These are phyloP conservation scores for Taxawa tesnikishii DNA, from an alignment of 2,329 filamentous ascomycete species.

Conservation along the genomic window DNA sequence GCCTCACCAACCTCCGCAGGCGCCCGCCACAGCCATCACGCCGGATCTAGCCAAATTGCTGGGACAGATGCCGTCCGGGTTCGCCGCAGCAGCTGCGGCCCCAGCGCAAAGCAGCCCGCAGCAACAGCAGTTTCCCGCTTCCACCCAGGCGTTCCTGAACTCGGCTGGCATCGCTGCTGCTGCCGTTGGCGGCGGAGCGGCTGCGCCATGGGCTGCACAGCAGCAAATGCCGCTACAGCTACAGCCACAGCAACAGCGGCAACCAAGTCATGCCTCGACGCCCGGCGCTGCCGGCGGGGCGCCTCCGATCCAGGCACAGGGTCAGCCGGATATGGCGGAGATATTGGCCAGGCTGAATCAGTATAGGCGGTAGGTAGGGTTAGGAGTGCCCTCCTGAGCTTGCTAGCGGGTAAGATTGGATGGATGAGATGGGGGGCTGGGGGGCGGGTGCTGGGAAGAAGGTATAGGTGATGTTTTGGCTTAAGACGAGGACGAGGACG, in stretches of 20 bases:
- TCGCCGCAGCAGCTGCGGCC: neutral
- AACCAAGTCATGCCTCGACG: constrained; percentile 14
- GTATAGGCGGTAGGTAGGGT: constrained; percentile 48
- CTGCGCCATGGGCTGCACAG: no score
- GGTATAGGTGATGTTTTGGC: no score
- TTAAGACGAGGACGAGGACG: no score
- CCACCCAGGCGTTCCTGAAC: constrained; percentile 16
- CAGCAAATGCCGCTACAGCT: constrained; percentile 7
- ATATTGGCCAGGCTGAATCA: constrained; percentile 63
- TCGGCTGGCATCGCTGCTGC: constrained; percentile 10
- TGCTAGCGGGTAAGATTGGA: no score
- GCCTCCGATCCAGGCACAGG: constrained; percentile 13
- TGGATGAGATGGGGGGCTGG: no score
- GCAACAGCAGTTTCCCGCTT: constrained; percentile 17
- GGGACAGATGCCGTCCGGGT: constrained; percentile 12
- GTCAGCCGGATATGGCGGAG: constrained; percentile 47
- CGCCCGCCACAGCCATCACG: constrained; percentile 13
- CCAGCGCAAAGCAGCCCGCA: constrained; percentile 15
- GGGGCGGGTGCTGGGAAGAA: no score
- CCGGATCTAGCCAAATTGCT: constrained; percentile 26
- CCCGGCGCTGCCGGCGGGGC: no score
- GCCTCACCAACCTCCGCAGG: constrained; percentile 16
- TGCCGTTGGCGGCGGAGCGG: constrained; percentile 6
- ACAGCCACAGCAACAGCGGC: constrained; percentile 19
- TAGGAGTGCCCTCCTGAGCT: no score